Conservation (phyloP, 139 green algal genomes). For the Picochlorum sp. region DNA sequence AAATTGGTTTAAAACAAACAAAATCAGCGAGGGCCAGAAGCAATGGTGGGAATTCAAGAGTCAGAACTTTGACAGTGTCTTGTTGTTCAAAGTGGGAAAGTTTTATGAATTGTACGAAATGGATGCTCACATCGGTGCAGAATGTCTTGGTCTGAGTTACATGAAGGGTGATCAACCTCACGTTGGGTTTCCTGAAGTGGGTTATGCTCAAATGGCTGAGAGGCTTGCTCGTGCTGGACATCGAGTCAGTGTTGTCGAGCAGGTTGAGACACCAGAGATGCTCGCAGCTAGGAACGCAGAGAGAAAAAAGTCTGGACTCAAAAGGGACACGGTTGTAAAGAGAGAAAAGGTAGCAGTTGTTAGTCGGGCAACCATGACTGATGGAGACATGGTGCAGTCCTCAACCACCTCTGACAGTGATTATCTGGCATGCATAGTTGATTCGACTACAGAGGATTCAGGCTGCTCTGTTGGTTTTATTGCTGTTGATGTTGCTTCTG, state of each 20-base stretch:
- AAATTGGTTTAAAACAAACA: conserved; percentile 60
- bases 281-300: conserved; percentile 73
- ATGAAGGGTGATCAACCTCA: conserved; percentile 98
- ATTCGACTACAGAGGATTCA: conserved; percentile 11
- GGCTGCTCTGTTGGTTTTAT: conserved; percentile 45
- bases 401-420: conserved; percentile 42
- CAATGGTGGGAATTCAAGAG: conserved; percentile 96
- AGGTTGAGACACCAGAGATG: conserved; percentile 91
- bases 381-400: conserved; percentile 76
- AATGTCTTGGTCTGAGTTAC: conserved; percentile 81
- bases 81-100: conserved; percentile 93
- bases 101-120: conserved; percentile 99
- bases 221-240: conserved; percentile 72
- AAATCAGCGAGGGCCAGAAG: conserved; percentile 71
- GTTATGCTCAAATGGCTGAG: conserved; percentile 76
- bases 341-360: conserved; percentile 81
- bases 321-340: conserved; percentile 66
- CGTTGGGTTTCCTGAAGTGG: conserved; percentile 83
- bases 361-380: conserved; percentile 77
- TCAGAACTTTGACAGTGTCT: conserved; percentile 72
- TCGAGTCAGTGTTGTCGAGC: conserved; percentile 92
- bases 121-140: conserved; percentile 85
- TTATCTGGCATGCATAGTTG: conserved; percentile 42
- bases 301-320: conserved; percentile 35
- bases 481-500: conserved; percentile 65